Base-by-base conservation (phyloP, 768 basidiomycete species). In the Ramaria sp. region DNA sequence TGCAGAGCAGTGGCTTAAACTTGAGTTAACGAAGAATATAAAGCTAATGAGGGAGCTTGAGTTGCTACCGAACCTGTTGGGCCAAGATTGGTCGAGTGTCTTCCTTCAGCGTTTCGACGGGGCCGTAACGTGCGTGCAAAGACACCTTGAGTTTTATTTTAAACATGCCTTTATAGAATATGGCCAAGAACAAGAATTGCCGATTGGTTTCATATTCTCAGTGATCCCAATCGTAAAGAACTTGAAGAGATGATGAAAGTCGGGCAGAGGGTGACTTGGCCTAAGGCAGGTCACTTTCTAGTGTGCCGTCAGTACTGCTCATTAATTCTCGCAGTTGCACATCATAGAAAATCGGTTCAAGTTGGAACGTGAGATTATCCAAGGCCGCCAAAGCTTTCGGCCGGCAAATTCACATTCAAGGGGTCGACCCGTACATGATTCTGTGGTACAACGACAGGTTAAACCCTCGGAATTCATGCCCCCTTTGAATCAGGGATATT, bases 21-120 rank as follows among this genome's bases (percentile, higher is more conserved):
- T 96, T 43, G 95, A 98, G 66, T 73, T 99, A 12, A 89, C 91
- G 4, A 98, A 97, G 75, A 96, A 97, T 66, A 94, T 95, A 78
- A 92, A 90, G 78, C 76, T 98, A 51, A 99, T 99, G 58, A 86
- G 96, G 42, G 96, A 98, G 67, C 78, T 99, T 1, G 96, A 99
- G 66, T 79, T 99, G 20, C 76, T 98, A 54, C 96, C 96, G n/a
- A 86, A 91, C 58, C 64, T 98, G 2, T 74, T 95, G 5, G 94
- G 94, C 1, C 91, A 84, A 66, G 95, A 99, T 68, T 98, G 95
- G 95, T 91, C 90, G 0, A 88, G 87, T 60, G 91, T 98, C 11
- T 99, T 98, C 67, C 72, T 98, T 51, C 96, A 98, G 68, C 80
- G 91, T 51, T 97, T 96, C 66, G 91, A 91, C 62, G 89, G 89